These are phyloP conservation scores for Tephrocybe sp. DNA, from an alignment of 768 basidiomycete species.

Conservation along the genomic window DNA sequence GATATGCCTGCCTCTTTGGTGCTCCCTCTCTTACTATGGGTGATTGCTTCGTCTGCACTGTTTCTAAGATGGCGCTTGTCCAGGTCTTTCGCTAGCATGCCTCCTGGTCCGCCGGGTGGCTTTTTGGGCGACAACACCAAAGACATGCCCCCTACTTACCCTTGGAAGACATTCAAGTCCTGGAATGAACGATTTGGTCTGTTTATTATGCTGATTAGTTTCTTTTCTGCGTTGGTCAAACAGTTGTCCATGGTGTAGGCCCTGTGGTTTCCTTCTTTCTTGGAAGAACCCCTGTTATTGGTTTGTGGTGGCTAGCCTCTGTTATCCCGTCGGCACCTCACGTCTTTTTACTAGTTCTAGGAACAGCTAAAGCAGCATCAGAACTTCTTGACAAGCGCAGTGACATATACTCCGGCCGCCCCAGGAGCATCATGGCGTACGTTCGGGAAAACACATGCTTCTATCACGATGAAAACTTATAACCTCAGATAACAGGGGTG, in stretches of 20 bases:
- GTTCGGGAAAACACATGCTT: conserved; percentile 14
- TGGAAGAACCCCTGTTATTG: conserved; percentile 22
- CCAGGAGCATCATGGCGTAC: conserved; percentile 27
- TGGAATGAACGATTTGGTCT: conserved; percentile 21
- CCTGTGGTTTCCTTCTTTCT: conserved; percentile 20
- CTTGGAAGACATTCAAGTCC: conserved; percentile 20
- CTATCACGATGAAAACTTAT: neutral
- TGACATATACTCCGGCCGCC: conserved; percentile 34
- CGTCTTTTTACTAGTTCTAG: conserved; percentile 19
- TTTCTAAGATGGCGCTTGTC: neutral
- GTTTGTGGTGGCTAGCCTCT: conserved; percentile 1
- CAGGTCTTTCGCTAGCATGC: conserved; percentile 3
- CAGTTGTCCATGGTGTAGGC: conserved; percentile 8
- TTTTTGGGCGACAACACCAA: conserved; percentile 4
- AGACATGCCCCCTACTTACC: conserved; percentile 6
- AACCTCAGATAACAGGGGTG: conserved; percentile 18
- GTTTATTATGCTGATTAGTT: neutral
- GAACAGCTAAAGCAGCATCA: conserved; percentile 27
- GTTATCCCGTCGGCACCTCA: neutral
- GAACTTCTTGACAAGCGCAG: conserved; percentile 33
- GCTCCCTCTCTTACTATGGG: neutral
- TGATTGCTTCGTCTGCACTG: neutral
- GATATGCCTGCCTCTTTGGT: too few species aligned
- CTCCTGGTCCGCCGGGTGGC: conserved; percentile 4
- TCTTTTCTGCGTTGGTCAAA: too few species aligned